A percentile compares a stretch with the other conserved stretches of the same genome.
phyloP scores from a whole-genome alignment of 2,329 filamentous ascomycete species.

The Xylaria sp. region DNA sequence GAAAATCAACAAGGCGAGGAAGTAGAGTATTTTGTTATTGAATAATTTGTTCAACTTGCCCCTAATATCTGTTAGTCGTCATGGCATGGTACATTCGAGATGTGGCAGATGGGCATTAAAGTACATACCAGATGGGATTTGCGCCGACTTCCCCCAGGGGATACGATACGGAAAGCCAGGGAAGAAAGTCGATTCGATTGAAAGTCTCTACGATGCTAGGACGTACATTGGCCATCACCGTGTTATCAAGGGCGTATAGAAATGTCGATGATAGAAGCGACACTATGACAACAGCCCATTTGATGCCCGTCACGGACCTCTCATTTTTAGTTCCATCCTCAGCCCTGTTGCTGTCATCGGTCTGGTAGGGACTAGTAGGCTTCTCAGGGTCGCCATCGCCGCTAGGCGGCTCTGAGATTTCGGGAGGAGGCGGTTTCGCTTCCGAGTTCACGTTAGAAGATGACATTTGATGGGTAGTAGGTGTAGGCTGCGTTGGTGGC shows the following conservation, averaged over 20 bases:
- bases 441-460: neutral
- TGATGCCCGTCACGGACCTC: neutral
- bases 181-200: conserved; percentile 52
- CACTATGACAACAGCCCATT: neutral
- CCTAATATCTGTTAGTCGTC: conserved; percentile 1
- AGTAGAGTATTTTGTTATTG: conserved; percentile 29
- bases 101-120: neutral
- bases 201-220: conserved; percentile 53
- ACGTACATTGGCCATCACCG: conserved; percentile 59
- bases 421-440: neutral
- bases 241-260: conserved; percentile 55
- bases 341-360: neutral
- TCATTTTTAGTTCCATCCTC: neutral
- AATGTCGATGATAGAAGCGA: conserved; percentile 42
- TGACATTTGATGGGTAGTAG: neutral
- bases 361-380: neutral
- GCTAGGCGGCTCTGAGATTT: neutral
- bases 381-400: neutral
- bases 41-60: conserved; percentile 26
- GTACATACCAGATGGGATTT: conserved; percentile 38
- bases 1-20: conserved; percentile 13
- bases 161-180: conserved; percentile 53
- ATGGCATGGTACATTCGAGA: neutral
- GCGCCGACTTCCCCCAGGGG: conserved; percentile 46
- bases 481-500: neutral